Conservation (phyloP, 371 early-diverging fungal genomes). For the Rhizopus arrhizus region DNA sequence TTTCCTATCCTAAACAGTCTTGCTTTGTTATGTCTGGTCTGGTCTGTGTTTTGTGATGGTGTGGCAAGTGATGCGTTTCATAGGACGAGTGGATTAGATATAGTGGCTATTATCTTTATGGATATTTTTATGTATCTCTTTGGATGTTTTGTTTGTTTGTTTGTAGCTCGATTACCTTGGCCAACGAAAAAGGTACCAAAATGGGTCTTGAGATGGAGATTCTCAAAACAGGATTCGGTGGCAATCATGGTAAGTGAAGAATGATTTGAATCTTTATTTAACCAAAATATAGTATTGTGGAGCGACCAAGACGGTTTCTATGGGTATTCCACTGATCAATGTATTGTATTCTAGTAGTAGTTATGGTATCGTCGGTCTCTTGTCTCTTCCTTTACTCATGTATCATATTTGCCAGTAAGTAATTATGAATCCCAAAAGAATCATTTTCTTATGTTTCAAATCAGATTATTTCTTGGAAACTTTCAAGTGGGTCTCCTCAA, state of each 20-base stretch:
- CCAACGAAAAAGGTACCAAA: slow-evolving; percentile 26
- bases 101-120: slow-evolving; percentile 62
- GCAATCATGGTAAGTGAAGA: slow-evolving; percentile 52
- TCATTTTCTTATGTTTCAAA: not conserved
- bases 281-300: slow-evolving; percentile 58
- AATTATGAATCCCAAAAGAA: not conserved
- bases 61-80: slow-evolving; percentile 61
- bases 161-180: slow-evolving; percentile 48
- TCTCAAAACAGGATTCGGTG: slow-evolving; percentile 51
- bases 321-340: slow-evolving; percentile 79
- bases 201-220: slow-evolving; percentile 43
- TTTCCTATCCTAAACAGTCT: slow-evolving; percentile 62
- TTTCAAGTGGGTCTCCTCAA: slow-evolving; percentile 61
- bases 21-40: slow-evolving; percentile 68
- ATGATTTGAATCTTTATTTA: not conserved
- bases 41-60: slow-evolving; percentile 77
- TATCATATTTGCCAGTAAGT: slow-evolving; percentile 76
- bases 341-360: slow-evolving; percentile 59
- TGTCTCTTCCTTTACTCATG: slow-evolving; percentile 67
- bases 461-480: slow-evolving; percentile 63
- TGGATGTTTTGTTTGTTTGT: slow-evolving; percentile 46
- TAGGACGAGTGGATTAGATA: slow-evolving; percentile 51
- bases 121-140: slow-evolving; percentile 53
- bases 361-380: slow-evolving; percentile 58
- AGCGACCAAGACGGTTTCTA: slow-evolving; percentile 76